These are phyloP conservation scores for Monotropa hypopitys DNA, from an alignment of 179 eudicot species.

Conservation along the genomic window DNA sequence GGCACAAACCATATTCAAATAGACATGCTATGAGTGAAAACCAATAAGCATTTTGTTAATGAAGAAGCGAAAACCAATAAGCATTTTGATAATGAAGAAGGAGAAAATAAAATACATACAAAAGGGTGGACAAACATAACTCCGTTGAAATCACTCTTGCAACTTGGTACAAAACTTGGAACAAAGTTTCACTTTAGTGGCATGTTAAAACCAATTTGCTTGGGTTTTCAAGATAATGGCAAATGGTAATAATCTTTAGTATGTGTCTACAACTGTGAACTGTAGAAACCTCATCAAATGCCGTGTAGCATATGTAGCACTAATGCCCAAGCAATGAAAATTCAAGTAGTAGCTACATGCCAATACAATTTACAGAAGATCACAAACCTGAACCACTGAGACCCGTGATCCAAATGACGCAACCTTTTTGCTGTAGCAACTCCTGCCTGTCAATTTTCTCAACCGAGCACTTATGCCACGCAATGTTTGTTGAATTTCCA, in stretches of 20 bases:
- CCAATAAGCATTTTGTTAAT: neutral
- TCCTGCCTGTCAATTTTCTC: slow-evolving; percentile 50
- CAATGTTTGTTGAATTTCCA: slow-evolving; percentile 47
- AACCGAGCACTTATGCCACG: slow-evolving; percentile 68
- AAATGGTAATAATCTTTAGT: neutral
- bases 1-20: neutral
- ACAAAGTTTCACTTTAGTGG: neutral
- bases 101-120: too few relatives aligned
- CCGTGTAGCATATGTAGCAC: neutral
- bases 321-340: neutral
- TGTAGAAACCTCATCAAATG: neutral
- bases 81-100: neutral
- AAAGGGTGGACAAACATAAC: too few relatives aligned
- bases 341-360: slow-evolving; percentile 5
- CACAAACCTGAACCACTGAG: slow-evolving; percentile 87
- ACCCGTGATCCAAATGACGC: slow-evolving; percentile 87
- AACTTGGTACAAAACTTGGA: neutral
- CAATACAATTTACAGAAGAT: neutral
- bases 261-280: neutral
- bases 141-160: neutral
- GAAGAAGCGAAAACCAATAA: neutral
- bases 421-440: slow-evolving; percentile 66
- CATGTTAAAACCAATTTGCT: neutral
- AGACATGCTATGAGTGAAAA: neutral
- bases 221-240: neutral